Percentiles rank a stretch among this genome's conserved stretches.
phyloP scores from a whole-genome alignment of 257 asterid species.

The Capsicum rhomboideum region DNA sequence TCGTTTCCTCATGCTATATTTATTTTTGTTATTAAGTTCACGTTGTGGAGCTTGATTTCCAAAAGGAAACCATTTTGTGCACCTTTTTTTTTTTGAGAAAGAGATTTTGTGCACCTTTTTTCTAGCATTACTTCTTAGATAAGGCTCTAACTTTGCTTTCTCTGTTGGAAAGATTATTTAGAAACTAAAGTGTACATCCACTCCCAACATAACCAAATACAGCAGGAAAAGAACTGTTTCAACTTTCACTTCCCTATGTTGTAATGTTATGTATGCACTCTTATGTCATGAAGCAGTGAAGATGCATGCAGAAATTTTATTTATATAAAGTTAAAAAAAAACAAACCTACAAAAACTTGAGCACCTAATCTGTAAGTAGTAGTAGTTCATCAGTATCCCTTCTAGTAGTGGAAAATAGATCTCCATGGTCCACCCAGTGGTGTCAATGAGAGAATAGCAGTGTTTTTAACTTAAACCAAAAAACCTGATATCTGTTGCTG shows the following conservation, averaged over 20 bases:
- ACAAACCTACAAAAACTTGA: neutral
- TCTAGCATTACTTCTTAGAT: neutral
- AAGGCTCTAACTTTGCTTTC: neutral
- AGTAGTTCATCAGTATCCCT: neutral
- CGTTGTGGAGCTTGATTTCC: neutral
- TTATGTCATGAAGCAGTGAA: neutral
- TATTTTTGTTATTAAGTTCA: neutral
- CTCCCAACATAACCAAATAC: neutral
- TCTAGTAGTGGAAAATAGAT: neutral
- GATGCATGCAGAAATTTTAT: neutral
- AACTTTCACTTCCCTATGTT: neutral
- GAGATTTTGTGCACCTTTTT: neutral
- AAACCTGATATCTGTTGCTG: too few species aligned
- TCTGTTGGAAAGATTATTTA: neutral
- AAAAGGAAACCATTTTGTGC: neutral
- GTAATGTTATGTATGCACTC: neutral
- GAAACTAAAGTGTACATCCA: neutral
- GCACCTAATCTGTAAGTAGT: neutral
- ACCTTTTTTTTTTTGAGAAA: too few species aligned
- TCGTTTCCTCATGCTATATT: neutral
- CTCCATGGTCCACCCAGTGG: neutral
- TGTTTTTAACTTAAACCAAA: neutral
- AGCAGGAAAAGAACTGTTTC: neutral
- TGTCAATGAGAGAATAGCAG: neutral
- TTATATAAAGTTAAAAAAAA: neutral